Evolutionary conservation across 495 filamentous ascomycete genomes (phyloP).

Genomic region (Margaritispora aquatica): DNA sequence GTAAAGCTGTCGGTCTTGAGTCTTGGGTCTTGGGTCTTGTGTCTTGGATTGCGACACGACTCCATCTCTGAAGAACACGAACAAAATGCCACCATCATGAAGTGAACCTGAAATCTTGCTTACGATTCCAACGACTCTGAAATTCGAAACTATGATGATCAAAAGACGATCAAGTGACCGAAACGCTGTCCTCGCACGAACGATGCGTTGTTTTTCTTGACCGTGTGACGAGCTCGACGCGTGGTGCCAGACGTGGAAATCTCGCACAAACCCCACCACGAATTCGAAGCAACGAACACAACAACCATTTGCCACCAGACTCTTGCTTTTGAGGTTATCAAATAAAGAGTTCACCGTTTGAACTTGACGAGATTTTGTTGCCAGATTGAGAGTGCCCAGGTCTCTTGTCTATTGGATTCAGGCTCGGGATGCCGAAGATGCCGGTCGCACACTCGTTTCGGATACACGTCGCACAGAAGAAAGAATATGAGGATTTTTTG

Average conservation of each 20-base stretch:
- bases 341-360: background rate
- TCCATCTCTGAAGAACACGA: background rate
- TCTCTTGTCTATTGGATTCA: background rate
- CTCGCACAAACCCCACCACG: background rate
- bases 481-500: background rate
- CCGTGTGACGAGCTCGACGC: background rate
- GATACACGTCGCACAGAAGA: conserved; percentile 1
- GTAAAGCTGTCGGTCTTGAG: too few species aligned
- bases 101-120: background rate
- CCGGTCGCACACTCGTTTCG: conserved; percentile 14
- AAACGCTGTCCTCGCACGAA: background rate
- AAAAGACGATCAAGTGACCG: background rate
- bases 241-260: background rate
- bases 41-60: background rate
- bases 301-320: background rate
- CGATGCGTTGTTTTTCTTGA: background rate
- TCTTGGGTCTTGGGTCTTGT: too few species aligned
- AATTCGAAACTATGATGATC: background rate
- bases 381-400: background rate
- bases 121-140: background rate
- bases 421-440: background rate
- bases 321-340: background rate
- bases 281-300: background rate
- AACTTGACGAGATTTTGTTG: background rate
- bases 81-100: background rate